Conservation (phyloP, 345 rosid genomes). For the Eucalyptus rudis region DNA sequence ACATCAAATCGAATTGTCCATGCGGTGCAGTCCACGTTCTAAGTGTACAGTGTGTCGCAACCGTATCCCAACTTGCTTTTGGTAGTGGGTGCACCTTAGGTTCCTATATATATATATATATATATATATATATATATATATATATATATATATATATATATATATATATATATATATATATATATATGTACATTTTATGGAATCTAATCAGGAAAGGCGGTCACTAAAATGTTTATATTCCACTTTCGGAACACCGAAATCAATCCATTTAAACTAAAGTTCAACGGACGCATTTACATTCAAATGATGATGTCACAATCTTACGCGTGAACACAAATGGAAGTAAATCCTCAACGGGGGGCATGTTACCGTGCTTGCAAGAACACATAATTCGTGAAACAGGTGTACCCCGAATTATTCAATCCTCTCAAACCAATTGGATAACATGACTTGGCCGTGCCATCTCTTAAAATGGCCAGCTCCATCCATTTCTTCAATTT, state of each 20-base stretch:
- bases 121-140: too few species aligned
- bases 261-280: background rate
- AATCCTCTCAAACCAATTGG: background rate
- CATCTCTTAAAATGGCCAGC: background rate
- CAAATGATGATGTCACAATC: background rate
- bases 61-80: background rate
- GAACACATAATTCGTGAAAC: rapidly evolving
- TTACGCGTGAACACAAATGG: background rate
- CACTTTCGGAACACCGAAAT: background rate
- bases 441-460: background rate
- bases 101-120: too few species aligned
- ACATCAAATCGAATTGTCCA: background rate
- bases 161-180: too few species aligned
- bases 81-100: background rate
- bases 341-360: background rate
- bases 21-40: background rate
- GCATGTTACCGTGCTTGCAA: background rate
- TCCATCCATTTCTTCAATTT: background rate
- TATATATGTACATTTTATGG: background rate
- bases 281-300: background rate
- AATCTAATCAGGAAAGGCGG: background rate
- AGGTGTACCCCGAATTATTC: background rate
- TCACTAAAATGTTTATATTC: background rate
- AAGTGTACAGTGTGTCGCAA: background rate
- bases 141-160: too few species aligned